Evolutionary conservation across 345 rosid genomes (phyloP).

Genomic region (Hypericum androsaemum): DNA sequence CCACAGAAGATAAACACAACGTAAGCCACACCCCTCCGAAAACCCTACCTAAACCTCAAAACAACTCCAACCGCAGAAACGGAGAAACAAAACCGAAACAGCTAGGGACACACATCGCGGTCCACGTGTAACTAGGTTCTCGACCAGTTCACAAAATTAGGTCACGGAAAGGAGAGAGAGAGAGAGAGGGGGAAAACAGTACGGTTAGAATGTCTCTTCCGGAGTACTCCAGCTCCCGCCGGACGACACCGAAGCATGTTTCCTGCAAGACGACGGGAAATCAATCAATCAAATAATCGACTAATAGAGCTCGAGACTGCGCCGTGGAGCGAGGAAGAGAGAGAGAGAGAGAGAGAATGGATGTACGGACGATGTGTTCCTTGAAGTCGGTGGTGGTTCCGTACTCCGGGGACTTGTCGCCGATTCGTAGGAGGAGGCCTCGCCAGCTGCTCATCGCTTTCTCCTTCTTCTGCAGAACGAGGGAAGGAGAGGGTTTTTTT

Average conservation of each 20-base stretch:
- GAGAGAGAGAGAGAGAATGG: constrained; percentile 9
- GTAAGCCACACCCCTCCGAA: neutral
- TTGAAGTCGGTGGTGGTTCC: constrained; percentile 60
- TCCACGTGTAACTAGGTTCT: too few species aligned
- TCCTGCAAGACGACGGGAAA: constrained; percentile 37
- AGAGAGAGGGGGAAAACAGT: constrained; percentile 4
- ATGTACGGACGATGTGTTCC: constrained; percentile 60
- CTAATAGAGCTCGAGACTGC: neutral
- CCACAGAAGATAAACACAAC: constrained; percentile 10
- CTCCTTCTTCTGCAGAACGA: neutral
- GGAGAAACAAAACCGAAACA: neutral
- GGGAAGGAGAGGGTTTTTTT: too few species aligned
- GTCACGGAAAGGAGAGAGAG: neutral
- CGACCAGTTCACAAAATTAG: too few species aligned
- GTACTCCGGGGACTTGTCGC: constrained; percentile 80
- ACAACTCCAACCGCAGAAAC: too few species aligned
- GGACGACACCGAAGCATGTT: constrained; percentile 61
- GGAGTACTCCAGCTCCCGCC: constrained; percentile 83
- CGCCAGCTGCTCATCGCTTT: constrained; percentile 62
- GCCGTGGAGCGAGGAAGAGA: neutral
- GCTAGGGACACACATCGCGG: too few species aligned
- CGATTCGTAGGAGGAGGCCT: constrained; percentile 77
- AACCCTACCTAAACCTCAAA: neutral
- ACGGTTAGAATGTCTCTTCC: constrained; percentile 47
- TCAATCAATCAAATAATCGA: neutral